These are phyloP conservation scores for Ophiostoma populinum DNA, from an alignment of 2,329 filamentous ascomycete species.

Conservation along the genomic window DNA sequence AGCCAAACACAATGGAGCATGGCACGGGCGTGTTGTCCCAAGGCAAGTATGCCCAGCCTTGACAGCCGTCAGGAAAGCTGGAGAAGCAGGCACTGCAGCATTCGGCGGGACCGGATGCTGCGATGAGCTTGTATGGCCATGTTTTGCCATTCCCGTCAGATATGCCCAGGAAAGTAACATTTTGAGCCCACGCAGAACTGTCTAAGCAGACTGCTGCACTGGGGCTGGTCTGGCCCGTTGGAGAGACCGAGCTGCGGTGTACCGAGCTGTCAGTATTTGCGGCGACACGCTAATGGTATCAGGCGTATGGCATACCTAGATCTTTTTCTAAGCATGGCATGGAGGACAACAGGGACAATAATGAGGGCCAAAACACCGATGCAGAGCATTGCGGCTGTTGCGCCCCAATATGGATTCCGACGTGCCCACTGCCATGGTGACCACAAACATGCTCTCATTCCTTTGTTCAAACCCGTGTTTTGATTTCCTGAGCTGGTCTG, in stretches of 20 bases:
- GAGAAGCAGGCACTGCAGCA: slow-evolving; percentile 8
- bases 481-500: no score
- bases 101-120: neutral
- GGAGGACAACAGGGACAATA: slow-evolving; percentile 6
- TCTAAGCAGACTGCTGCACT: slow-evolving; percentile 2
- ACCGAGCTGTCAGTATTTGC: no score
- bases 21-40: slow-evolving; percentile 9
- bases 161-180: slow-evolving; percentile 9
- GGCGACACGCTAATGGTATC: no score
- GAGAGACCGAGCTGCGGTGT: no score
- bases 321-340: no score
- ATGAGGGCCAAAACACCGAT: slow-evolving; percentile 6
- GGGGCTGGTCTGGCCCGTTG: no score
- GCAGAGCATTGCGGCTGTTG: neutral
- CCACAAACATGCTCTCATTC: neutral
- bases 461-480: no score
- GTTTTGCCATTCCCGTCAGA: neutral
- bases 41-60: slow-evolving; percentile 9
- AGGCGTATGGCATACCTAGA: no score
- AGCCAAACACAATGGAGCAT: slow-evolving; percentile 9
- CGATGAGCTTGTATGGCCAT: slow-evolving; percentile 7
- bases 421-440: neutral
- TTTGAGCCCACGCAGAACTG: slow-evolving; percentile 1
- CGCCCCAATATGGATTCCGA: slow-evolving; percentile 7
- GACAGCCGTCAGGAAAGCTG: slow-evolving; percentile 6